Base-by-base conservation (phyloP, 768 basidiomycete species). In the Gelatoporia subvermispora region DNA sequence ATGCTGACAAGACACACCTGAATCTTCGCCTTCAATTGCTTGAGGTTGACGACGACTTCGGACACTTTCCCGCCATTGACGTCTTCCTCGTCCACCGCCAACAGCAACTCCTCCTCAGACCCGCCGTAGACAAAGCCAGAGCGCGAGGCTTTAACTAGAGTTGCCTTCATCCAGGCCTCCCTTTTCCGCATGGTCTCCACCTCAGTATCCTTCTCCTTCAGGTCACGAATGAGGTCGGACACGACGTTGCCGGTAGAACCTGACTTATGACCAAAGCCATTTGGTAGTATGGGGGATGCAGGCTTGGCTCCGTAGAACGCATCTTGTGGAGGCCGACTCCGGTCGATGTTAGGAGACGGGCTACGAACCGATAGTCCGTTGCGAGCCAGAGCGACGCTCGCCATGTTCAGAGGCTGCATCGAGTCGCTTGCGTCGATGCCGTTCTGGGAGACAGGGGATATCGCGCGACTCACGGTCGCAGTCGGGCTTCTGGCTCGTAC, bases 81-180 rank as follows among this genome's bases (percentile, higher is more conserved):
- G 21, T 70, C 68, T 45, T 62, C 64, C 47, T 70, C 61, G 36
- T 66, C 57, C 41, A 56, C 63, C 43, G 67, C 67, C 4, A 57
- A 58, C n/a, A 64, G 64, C 52, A 72, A 54, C 24, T 70, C 69
- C 25, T 77, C 81, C 42, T 80, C 79, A 34, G 63, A 62, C 42
- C 72, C 66, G 3, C 74, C 67, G 56, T 82, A 79, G 16, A 88
- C 72, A 65, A 86, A 97, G 3, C 95, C 95, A 44, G 84, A 73
- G 44, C 82, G 78, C 21, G 78, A 75, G 0, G 95, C 95, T 60
- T 84, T 79, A 4, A 71, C 68, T 41, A 99, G 67, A 1, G 89
- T 85, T 40, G 83, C 82, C 61, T 81, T 84, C 82, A 97, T 84
- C 86, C 95, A 96, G 31, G 71, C 70, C 71, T 92, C 84, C 55